A percentile compares a stretch with the other conserved stretches of the same genome.
phyloP scores from a whole-genome alignment of 139 green algal genomes.

The Auxenochlorella pyrenoidosa region DNA sequence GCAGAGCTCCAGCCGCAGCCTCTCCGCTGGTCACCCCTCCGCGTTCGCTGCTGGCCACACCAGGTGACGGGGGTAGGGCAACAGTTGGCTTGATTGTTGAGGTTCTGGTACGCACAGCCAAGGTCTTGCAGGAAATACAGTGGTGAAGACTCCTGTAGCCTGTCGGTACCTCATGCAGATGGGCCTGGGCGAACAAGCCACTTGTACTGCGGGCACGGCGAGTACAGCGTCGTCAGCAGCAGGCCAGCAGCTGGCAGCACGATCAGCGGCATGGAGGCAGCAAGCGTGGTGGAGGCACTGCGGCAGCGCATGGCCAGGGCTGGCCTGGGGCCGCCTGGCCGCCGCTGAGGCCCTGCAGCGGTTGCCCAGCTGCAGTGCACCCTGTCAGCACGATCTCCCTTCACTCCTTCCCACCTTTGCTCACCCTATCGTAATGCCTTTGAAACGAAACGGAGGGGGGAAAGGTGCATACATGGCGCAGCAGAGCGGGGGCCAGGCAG shows the following conservation, averaged over 20 bases:
- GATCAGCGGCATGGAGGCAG: background rate
- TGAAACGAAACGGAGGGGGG: too few species aligned
- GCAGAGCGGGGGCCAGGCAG: too few species aligned
- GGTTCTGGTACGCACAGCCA: too few species aligned
- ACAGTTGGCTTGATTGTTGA: too few species aligned
- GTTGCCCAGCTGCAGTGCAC: too few species aligned
- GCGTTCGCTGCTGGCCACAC: constrained; percentile 2
- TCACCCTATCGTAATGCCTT: too few species aligned
- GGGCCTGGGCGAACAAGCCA: background rate
- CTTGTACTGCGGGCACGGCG: background rate
- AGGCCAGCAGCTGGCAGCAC: background rate
- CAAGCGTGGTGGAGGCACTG: background rate
- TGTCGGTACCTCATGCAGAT: background rate
- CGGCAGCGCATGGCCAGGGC: background rate
- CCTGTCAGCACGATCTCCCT: too few species aligned
- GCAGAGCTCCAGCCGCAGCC: background rate
- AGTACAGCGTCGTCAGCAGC: background rate
- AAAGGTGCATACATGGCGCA: too few species aligned
- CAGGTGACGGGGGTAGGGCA: background rate
- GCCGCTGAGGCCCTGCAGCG: too few species aligned
- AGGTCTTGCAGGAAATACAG: too few species aligned
- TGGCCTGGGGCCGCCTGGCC: too few species aligned
- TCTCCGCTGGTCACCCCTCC: background rate
- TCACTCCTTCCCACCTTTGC: too few species aligned
- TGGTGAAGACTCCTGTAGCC: background rate